Percentiles rank a stretch among this genome's conserved stretches.
These are phyloP conservation scores for Bolboschoenus planiculmis DNA, from an alignment of 176 grass and related monocot species.

Conservation along the genomic window DNA sequence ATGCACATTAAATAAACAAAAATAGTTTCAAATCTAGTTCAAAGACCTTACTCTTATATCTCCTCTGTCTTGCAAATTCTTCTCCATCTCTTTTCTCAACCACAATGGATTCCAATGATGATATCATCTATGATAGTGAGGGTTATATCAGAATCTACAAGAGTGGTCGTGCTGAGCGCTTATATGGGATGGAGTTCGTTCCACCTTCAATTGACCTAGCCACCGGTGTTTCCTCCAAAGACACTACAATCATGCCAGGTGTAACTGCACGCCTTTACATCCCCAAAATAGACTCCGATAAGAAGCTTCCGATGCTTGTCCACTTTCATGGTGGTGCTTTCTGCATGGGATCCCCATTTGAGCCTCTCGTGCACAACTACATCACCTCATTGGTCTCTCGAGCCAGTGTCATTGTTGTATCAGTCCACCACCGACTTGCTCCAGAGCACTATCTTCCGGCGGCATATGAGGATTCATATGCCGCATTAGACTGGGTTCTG, in stretches of 20 bases:
- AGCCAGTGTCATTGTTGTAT: constrained; percentile 25
- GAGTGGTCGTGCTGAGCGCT: constrained; percentile 46
- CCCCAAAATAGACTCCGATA: not conserved
- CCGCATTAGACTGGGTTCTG: constrained; percentile 35
- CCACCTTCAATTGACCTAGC: constrained; percentile 32
- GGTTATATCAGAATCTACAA: constrained; percentile 44
- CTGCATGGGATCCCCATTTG: constrained; percentile 32
- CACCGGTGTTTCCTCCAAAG: constrained; percentile 45
- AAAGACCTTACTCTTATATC: not conserved
- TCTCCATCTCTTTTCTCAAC: not conserved
- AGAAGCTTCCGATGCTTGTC: constrained; percentile 42
- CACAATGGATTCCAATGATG: constrained; percentile 31
- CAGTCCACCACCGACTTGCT: constrained; percentile 36
- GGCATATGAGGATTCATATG: constrained; percentile 39
- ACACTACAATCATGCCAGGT: constrained; percentile 35
- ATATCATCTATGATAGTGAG: constrained; percentile 23
- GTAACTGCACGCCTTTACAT: constrained; percentile 59
- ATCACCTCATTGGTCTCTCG: constrained; percentile 25
- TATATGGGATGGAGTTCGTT: constrained; percentile 43
- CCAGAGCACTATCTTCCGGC: constrained; percentile 49
- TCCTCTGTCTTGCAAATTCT: not conserved
- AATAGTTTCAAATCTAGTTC: not conserved
- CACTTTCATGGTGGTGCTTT: constrained; percentile 40
- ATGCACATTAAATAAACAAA: not conserved
- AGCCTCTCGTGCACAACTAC: constrained; percentile 32